These are phyloP conservation scores for Achlya hypogyna DNA, from an alignment of 352 stramenopile genomes.

Conservation along the genomic window DNA sequence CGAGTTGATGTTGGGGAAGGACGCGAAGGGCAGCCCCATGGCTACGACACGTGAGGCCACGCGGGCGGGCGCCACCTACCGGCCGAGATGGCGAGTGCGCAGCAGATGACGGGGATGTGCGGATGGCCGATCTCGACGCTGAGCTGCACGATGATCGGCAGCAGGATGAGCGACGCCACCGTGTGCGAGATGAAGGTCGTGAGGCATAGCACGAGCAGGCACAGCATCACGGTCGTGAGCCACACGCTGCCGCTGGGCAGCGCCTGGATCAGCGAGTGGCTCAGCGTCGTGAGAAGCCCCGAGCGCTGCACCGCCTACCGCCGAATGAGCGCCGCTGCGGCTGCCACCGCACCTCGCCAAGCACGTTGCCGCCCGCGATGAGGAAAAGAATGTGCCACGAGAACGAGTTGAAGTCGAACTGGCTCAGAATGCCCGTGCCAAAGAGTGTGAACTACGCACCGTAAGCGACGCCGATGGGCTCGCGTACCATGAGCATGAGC, in stretches of 20 bases:
- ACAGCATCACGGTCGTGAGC: conserved; percentile 81
- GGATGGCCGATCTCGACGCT: conserved; percentile 78
- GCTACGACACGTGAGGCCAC: conserved; percentile 29
- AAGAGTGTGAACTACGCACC: conserved; percentile 71
- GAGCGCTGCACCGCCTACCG: conserved; percentile 70
- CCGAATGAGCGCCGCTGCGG: neutral
- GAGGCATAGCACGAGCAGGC: conserved; percentile 73
- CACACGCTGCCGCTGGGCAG: conserved; percentile 75
- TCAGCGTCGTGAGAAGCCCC: conserved; percentile 71
- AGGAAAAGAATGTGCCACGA: conserved; percentile 91
- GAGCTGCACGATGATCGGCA: conserved; percentile 88
- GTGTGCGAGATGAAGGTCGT: conserved; percentile 92
- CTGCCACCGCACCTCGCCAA: conserved; percentile 65
- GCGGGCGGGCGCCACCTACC: conserved; percentile 30
- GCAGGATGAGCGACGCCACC: conserved; percentile 86
- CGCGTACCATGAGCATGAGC: conserved; percentile 82
- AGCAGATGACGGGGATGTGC: conserved; percentile 80
- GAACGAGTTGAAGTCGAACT: conserved; percentile 92
- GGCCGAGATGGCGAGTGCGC: conserved; percentile 78
- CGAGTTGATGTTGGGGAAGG: conserved; percentile 90
- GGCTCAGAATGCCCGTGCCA: conserved; percentile 77
- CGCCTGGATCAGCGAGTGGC: conserved; percentile 69
- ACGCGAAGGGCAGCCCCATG: conserved; percentile 87
- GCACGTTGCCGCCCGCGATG: conserved; percentile 86
- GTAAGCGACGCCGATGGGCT: neutral